Evolutionary conservation across 768 basidiomycete genomes (phyloP).

Genomic region (Collybia nuda): DNA sequence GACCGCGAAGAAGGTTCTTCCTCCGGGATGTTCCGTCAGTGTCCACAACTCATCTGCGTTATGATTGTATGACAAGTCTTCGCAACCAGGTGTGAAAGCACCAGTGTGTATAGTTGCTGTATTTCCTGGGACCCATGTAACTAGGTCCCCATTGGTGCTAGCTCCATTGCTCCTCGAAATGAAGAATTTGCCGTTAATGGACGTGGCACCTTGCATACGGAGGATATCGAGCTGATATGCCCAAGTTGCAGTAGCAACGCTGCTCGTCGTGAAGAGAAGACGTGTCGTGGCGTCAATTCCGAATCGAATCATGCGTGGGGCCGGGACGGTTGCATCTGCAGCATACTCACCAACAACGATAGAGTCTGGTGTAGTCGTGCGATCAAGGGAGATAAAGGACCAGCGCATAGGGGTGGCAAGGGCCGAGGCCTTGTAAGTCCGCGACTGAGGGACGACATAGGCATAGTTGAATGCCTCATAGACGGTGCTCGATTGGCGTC

Average conservation of each 20-base stretch:
- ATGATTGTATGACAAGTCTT: slow-evolving; percentile 10
- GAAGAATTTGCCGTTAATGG: slow-evolving; percentile 11
- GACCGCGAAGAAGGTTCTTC: too few relatives aligned
- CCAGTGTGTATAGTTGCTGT: background rate
- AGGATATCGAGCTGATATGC: slow-evolving; percentile 11
- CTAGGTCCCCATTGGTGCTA: slow-evolving; percentile 8
- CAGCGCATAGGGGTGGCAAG: slow-evolving; percentile 9
- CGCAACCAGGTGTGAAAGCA: slow-evolving; percentile 4
- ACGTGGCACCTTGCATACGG: slow-evolving; percentile 11
- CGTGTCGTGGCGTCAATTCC: slow-evolving; percentile 11
- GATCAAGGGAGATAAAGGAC: slow-evolving; percentile 13
- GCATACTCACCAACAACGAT: slow-evolving; percentile 13
- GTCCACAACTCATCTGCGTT: slow-evolving; percentile 10
- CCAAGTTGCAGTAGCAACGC: too few relatives aligned
- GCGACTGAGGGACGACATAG: slow-evolving; percentile 8
- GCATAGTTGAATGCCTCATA: slow-evolving; percentile 12
- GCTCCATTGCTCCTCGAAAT: slow-evolving; percentile 10
- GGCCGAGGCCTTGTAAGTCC: slow-evolving; percentile 7
- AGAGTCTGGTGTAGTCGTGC: slow-evolving; percentile 11
- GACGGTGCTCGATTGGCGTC: slow-evolving; percentile 7
- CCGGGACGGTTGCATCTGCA: slow-evolving; percentile 5
- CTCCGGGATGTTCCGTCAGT: slow-evolving; percentile 5
- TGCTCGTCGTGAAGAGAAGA: slow-evolving; percentile 7
- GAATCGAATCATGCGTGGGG: slow-evolving; percentile 13
- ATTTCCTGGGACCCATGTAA: slow-evolving; percentile 9